Evolutionary conservation across 2,329 filamentous ascomycete species (phyloP).

Genomic region (Hypoxylon sp.): DNA sequence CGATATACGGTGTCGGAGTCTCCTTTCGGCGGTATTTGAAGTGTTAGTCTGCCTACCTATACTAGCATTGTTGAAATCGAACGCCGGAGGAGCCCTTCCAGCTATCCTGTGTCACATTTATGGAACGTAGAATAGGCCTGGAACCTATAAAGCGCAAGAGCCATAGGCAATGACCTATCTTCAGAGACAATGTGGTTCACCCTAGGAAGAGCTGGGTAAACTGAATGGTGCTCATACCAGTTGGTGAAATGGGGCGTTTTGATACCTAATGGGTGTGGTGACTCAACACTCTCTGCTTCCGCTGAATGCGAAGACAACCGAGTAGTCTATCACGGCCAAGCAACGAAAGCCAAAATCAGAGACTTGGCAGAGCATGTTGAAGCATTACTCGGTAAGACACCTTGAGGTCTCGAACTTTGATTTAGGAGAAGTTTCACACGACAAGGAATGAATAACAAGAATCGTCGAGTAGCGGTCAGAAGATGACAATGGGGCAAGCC

Average conservation of each 20-base stretch:
- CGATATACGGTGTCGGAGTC: conserved; percentile 11
- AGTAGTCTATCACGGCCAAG: neutral
- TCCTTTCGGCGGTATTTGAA: conserved; percentile 8
- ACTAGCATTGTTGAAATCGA: neutral
- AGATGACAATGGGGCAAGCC: neutral
- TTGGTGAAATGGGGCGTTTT: neutral
- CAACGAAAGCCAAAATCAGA: neutral
- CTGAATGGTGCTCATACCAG: neutral
- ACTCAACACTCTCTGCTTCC: neutral
- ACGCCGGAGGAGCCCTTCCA: neutral
- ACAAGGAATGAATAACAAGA: neutral
- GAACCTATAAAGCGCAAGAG: neutral
- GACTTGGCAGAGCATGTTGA: neutral
- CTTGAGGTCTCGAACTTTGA: neutral
- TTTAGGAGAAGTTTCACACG: neutral
- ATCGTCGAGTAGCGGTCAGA: neutral
- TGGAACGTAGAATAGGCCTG: neutral
- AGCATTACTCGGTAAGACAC: neutral
- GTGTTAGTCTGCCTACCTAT: neutral
- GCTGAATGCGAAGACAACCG: neutral
- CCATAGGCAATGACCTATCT: neutral
- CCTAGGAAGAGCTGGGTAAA: neutral
- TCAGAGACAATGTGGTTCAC: neutral
- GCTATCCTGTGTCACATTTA: neutral
- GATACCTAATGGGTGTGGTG: neutral